These are phyloP conservation scores for Debaryomyces sp. DNA, from an alignment of 1,139 yeast genomes.

Conservation along the genomic window DNA sequence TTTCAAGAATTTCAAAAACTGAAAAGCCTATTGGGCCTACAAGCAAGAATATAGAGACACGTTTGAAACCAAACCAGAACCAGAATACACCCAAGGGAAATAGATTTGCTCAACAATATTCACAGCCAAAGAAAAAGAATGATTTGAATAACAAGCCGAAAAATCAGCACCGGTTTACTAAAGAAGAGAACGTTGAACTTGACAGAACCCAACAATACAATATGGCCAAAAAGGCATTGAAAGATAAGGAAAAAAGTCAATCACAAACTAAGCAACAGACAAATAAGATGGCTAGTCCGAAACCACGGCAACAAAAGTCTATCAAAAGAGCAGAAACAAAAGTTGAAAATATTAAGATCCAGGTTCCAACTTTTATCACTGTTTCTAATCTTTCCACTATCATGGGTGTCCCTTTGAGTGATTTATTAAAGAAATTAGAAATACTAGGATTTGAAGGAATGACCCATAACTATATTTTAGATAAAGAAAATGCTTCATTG, in stretches of 20 bases:
- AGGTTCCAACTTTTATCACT: conserved; percentile 72
- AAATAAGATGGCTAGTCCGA: neutral
- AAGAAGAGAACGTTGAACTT: conserved; percentile 7
- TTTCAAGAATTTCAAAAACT: conserved; percentile 21
- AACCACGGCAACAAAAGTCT: conserved; percentile 12
- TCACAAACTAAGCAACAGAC: neutral
- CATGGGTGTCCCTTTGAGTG: conserved; percentile 63
- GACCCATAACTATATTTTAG: conserved; percentile 78
- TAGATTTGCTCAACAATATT: conserved; percentile 32
- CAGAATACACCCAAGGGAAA: conserved; percentile 15
- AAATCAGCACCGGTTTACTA: neutral
- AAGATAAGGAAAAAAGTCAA: conserved; percentile 13
- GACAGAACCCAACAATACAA: conserved; percentile 13
- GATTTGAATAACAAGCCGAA: neutral
- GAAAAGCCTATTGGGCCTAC: conserved; percentile 5
- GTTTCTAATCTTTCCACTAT: conserved; percentile 77
- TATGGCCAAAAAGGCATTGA: conserved; percentile 19
- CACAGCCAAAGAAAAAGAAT: conserved; percentile 8
- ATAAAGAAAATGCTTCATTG: conserved; percentile 80
- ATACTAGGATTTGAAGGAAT: conserved; percentile 77
- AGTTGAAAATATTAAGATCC: conserved; percentile 38
- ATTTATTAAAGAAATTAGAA: conserved; percentile 58
- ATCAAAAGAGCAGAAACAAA: conserved; percentile 14
- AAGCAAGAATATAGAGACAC: neutral
- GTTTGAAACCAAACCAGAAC: neutral